Evolutionary conservation across 2,329 filamentous ascomycete genomes (phyloP).

Genomic region (Passalora sequoiae): DNA sequence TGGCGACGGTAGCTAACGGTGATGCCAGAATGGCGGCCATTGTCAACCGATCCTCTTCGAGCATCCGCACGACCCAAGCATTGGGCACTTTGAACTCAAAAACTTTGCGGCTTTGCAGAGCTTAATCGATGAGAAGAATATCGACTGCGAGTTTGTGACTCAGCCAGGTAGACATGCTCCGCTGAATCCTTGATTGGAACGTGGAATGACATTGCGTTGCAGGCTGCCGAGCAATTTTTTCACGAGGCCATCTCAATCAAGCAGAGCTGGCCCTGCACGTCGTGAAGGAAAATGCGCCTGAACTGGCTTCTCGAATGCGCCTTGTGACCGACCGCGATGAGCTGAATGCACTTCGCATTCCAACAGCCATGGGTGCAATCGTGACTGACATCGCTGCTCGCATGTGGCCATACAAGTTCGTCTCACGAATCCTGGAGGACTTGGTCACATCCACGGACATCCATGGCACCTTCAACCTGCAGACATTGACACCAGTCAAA

Average conservation of each 20-base stretch:
- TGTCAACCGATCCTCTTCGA: constrained; percentile 68
- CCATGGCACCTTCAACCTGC: constrained; percentile 59
- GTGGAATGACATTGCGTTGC: too few relatives aligned
- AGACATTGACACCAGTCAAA: constrained; percentile 64
- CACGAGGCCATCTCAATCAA: constrained; percentile 50
- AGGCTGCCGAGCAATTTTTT: constrained; percentile 61
- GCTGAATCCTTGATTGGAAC: too few relatives aligned
- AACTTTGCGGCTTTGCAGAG: constrained; percentile 59
- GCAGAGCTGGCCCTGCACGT: constrained; percentile 49
- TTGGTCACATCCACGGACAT: constrained; percentile 41
- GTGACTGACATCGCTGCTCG: constrained; percentile 61
- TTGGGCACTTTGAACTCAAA: constrained; percentile 66
- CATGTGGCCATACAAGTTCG: constrained; percentile 80
- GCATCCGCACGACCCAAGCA: constrained; percentile 46
- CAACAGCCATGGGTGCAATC: constrained; percentile 57
- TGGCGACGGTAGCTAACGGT: not conserved
- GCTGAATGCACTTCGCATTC: constrained; percentile 50
- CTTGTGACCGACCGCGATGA: constrained; percentile 39
- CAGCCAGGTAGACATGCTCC: constrained; percentile 36
- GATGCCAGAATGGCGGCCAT: constrained; percentile 51
- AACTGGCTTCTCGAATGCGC: constrained; percentile 47
- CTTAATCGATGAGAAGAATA: constrained; percentile 52
- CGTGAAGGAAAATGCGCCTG: constrained; percentile 51
- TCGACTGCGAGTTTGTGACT: constrained; percentile 66
- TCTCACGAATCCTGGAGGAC: constrained; percentile 63